Conservation (phyloP, 805 yeast genomes). For the Cyberlindnera saturnus region DNA sequence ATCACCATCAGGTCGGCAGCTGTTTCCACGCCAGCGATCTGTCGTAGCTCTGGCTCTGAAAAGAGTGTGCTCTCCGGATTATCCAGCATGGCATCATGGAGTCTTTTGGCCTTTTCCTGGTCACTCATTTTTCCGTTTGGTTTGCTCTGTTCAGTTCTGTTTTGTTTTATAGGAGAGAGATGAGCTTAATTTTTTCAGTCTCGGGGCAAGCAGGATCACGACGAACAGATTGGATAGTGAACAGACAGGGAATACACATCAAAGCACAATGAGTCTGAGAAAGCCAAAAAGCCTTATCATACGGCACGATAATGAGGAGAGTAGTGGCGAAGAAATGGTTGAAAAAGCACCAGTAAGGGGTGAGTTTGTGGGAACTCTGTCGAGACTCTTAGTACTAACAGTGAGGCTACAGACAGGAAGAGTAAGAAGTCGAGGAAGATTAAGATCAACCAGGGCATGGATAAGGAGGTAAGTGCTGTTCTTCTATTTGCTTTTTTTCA, state of each 20-base stretch:
- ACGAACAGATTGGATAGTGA: background rate
- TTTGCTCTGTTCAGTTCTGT: background rate
- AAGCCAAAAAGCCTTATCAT: conserved; percentile 17
- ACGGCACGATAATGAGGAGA: conserved; percentile 3
- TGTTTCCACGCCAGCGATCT: conserved; percentile 37
- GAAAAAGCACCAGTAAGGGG: background rate
- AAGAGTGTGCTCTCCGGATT: conserved; percentile 44
- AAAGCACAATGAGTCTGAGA: conserved; percentile 7
- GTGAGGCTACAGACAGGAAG: background rate
- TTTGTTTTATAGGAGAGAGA: background rate
- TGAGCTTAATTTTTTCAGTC: background rate
- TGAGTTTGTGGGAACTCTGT: background rate
- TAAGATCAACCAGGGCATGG: background rate
- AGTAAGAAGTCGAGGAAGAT: conserved; percentile 14
- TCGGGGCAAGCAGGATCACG: background rate
- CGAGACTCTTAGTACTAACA: background rate
- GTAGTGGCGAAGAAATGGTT: background rate
- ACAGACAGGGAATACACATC: background rate
- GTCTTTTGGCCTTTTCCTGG: conserved; percentile 21
- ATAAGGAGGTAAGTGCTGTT: background rate
- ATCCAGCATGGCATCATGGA: conserved; percentile 62
- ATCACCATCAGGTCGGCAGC: conserved; percentile 37
- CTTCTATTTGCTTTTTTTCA: background rate
- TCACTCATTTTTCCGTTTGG: conserved; percentile 1
- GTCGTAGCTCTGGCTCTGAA: conserved; percentile 63